Evolutionary conservation across 768 basidiomycete genomes (phyloP).

Genomic region (Infundibulicybe gibba): DNA sequence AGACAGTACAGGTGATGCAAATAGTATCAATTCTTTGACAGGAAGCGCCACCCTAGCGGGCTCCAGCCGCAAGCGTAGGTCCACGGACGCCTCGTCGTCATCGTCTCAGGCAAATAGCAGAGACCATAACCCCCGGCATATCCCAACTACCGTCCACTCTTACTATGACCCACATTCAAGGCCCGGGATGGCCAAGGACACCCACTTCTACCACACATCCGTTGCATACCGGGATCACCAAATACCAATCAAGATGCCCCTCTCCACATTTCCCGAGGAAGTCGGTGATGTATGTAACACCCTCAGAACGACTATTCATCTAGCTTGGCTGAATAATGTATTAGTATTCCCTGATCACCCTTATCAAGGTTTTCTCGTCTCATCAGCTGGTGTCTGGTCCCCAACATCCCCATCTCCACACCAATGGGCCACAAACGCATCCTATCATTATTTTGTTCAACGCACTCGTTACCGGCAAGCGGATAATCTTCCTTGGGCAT

Average conservation of each 20-base stretch:
- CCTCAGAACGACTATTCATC: neutral
- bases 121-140: slow-evolving; percentile 34
- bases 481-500: slow-evolving; percentile 94
- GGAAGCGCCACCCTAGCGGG: slow-evolving; percentile 35
- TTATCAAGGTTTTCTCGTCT: slow-evolving; percentile 78
- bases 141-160: slow-evolving; percentile 32
- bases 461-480: slow-evolving; percentile 90
- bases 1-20: slow-evolving; percentile 35
- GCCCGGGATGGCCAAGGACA: slow-evolving; percentile 69
- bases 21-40: slow-evolving; percentile 36
- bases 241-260: slow-evolving; percentile 87
- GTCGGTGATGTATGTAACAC: slow-evolving; percentile 80
- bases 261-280: slow-evolving; percentile 89
- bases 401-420: slow-evolving; percentile 89
- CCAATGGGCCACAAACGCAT: slow-evolving; percentile 85
- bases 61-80: slow-evolving; percentile 50
- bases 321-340: neutral
- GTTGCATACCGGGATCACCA: slow-evolving; percentile 82
- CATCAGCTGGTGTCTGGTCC: slow-evolving; percentile 64
- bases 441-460: slow-evolving; percentile 96
- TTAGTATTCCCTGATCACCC: slow-evolving; percentile 89
- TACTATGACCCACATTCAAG: slow-evolving; percentile 45
- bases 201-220: slow-evolving; percentile 88
- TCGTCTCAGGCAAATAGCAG: slow-evolving; percentile 53
- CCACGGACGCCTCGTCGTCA: slow-evolving; percentile 71